A percentile compares a stretch with the other conserved stretches of the same genome.
Conservation (phyloP, 345 rosid genomes). For the Tarenaya hassleriana region DNA sequence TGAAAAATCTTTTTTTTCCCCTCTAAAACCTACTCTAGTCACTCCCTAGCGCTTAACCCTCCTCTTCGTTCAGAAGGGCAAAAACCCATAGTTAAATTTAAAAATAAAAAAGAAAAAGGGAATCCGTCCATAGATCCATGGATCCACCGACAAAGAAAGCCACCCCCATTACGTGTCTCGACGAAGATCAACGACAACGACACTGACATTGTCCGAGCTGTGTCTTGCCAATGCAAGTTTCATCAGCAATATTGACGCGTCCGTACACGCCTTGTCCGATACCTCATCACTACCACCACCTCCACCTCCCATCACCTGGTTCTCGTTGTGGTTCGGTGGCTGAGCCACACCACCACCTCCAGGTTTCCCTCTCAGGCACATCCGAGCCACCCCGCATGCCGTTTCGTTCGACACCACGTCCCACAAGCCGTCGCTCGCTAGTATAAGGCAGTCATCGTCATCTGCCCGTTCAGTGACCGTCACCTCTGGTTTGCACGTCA, state of each 20-base stretch:
- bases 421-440: conserved; percentile 91
- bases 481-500: conserved; percentile 78
- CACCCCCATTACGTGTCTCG: conserved; percentile 35
- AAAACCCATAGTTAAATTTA: background rate
- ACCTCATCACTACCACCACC: conserved; percentile 18
- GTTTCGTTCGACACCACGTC: conserved; percentile 84
- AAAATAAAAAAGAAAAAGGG: background rate
- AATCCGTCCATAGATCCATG: too few species aligned
- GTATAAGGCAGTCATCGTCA: conserved; percentile 70
- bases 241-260: conserved; percentile 63
- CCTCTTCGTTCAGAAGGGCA: background rate
- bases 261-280: conserved; percentile 47
- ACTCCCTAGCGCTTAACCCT: too few species aligned
- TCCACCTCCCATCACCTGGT: background rate
- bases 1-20: too few species aligned
- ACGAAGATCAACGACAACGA: conserved; percentile 81
- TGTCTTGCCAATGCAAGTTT: conserved; percentile 77
- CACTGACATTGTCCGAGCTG: conserved; percentile 84
- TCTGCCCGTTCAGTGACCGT: conserved; percentile 48
- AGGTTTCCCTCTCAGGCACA: conserved; percentile 43
- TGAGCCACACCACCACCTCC: background rate
- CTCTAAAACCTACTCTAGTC: too few species aligned
- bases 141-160: too few species aligned
- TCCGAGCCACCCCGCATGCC: conserved; percentile 62
- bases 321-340: conserved; percentile 18